Percentiles rank a stretch among this genome's conserved stretches.
phyloP scores from a whole-genome alignment of 2,329 filamentous ascomycete genomes.

The Trichoderma harzianum region DNA sequence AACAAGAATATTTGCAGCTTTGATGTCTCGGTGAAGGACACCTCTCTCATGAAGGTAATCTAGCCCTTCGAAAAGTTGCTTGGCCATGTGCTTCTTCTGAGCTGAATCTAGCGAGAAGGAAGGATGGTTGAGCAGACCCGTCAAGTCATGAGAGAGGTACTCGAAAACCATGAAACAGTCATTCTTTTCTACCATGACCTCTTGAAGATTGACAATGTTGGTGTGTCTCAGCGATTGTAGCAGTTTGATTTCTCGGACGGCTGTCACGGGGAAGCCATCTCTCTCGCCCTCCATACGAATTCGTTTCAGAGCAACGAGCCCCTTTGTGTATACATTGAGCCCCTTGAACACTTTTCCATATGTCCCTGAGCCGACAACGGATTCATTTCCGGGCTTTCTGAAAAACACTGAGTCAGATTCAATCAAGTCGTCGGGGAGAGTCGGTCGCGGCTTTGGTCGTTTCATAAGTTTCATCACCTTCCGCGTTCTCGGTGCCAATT shows the following conservation, averaged over 20 bases:
- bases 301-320: constrained; percentile 79
- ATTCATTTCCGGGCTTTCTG: constrained; percentile 95
- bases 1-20: constrained; percentile 94
- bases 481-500: constrained; percentile 50
- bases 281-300: constrained; percentile 92
- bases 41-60: constrained; percentile 90
- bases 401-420: constrained; percentile 88
- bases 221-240: constrained; percentile 79
- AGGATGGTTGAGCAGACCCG: constrained; percentile 90
- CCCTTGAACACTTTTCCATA: constrained; percentile 96
- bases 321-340: constrained; percentile 86
- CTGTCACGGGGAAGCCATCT: constrained; percentile 87
- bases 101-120: constrained; percentile 78
- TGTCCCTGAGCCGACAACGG: constrained; percentile 90
- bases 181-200: constrained; percentile 98
- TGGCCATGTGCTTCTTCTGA: constrained; percentile 90
- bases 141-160: constrained; percentile 93
- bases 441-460: constrained; percentile 68
- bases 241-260: constrained; percentile 85
- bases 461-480: constrained; percentile 66
- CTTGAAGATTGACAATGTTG: constrained; percentile 79
- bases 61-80: constrained; percentile 88
- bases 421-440: constrained; percentile 67
- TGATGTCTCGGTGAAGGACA: constrained; percentile 97
- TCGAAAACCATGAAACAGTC: constrained; percentile 99